Evolutionary conservation across 1,284 basidiomycete genomes (phyloP).

Genomic region (Meira miltonrushii): DNA sequence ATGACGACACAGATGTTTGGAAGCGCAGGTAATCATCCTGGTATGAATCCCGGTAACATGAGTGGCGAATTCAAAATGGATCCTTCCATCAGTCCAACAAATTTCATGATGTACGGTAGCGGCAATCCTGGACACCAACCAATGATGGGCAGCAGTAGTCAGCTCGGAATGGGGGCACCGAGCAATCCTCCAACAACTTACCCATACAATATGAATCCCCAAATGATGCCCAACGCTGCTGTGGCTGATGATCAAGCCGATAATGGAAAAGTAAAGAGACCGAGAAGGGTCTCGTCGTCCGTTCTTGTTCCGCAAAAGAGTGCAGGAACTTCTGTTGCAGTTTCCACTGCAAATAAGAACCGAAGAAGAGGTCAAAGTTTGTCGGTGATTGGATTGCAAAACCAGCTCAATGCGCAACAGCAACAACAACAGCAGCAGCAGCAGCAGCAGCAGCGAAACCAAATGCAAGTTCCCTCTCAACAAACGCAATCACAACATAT

Average conservation of each 20-base stretch:
- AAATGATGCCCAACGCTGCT: neutral
- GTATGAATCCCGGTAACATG: neutral
- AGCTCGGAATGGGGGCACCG: too few relatives aligned
- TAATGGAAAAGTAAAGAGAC: slow-evolving; percentile 45
- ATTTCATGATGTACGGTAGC: too few relatives aligned
- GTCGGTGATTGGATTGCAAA: slow-evolving; percentile 34
- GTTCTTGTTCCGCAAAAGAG: slow-evolving; percentile 35
- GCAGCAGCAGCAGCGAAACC: slow-evolving; percentile 1
- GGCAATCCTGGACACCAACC: too few relatives aligned
- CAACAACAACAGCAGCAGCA: slow-evolving; percentile 11
- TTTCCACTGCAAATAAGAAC: slow-evolving; percentile 18
- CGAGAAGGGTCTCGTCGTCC: slow-evolving; percentile 41
- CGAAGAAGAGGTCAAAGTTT: slow-evolving; percentile 39
- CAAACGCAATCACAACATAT: neutral
- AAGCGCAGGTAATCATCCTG: neutral
- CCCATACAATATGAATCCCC: neutral
- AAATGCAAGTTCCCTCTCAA: neutral
- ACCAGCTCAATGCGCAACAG: slow-evolving; percentile 18
- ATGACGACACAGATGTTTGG: slow-evolving; percentile 15
- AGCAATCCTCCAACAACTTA: too few relatives aligned
- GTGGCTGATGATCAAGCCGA: slow-evolving; percentile 15
- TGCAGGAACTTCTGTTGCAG: slow-evolving; percentile 10
- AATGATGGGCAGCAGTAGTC: too few relatives aligned
- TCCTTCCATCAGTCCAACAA: too few relatives aligned
- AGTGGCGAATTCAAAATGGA: too few relatives aligned